These are phyloP conservation scores for Microthlaspi erraticum DNA, from an alignment of 345 rosid genomes.

Conservation along the genomic window DNA sequence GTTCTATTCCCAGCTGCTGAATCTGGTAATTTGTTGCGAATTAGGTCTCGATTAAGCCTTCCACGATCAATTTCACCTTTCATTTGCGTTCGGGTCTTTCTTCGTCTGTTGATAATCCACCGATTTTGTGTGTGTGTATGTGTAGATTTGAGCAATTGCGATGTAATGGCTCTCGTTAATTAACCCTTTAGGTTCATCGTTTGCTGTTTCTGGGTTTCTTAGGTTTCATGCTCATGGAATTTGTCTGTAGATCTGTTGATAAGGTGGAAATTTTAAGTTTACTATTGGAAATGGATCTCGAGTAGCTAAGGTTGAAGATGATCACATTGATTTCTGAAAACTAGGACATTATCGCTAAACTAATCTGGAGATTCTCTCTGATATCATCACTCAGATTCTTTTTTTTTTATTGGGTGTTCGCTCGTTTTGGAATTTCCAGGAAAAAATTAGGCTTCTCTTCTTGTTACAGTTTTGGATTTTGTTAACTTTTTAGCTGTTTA, in stretches of 20 bases:
- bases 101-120: constrained; percentile 7
- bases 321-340: constrained; percentile 35
- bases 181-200: constrained; percentile 16
- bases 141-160: constrained; percentile 33
- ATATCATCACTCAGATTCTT: constrained; percentile 7
- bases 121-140: neutral
- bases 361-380: constrained; percentile 21
- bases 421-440: constrained; percentile 12
- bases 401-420: neutral
- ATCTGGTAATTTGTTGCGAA: constrained; percentile 44
- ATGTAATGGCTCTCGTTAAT: neutral
- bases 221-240: constrained; percentile 17
- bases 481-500: neutral
- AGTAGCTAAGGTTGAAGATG: constrained; percentile 31
- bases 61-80: constrained; percentile 12
- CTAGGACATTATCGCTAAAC: neutral
- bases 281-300: constrained; percentile 46
- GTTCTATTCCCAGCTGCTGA: constrained; percentile 36
- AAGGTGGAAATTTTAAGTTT: constrained; percentile 26
- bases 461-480: neutral
- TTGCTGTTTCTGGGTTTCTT: constrained; percentile 29
- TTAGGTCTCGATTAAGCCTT: constrained; percentile 25
- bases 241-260: constrained; percentile 35
- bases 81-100: constrained; percentile 4
- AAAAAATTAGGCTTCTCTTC: neutral